Percentiles rank a stretch among this genome's conserved stretches.
Conservation (phyloP, 257 asterid genomes). For the Capsicum rhomboideum region DNA sequence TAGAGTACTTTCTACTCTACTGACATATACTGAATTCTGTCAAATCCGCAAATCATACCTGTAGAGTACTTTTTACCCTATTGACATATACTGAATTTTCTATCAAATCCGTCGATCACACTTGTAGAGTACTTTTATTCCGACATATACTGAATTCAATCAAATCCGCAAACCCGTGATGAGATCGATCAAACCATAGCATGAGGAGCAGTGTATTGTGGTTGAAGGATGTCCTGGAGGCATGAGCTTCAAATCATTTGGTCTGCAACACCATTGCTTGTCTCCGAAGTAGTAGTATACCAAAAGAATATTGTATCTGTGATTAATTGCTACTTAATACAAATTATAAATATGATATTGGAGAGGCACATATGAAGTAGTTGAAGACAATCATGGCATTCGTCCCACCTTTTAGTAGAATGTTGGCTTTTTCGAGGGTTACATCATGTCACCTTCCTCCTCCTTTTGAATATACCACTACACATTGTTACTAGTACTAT, state of each 20-base stretch:
- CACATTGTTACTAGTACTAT: background rate
- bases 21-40: background rate
- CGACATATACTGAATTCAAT: background rate
- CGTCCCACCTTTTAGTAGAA: background rate
- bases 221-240: background rate
- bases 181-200: background rate
- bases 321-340: background rate
- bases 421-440: slow-evolving; percentile 16
- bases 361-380: background rate
- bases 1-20: background rate
- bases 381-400: background rate
- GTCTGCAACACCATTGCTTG: background rate
- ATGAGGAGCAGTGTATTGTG: background rate
- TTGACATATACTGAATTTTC: too few relatives aligned
- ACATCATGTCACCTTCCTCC: slow-evolving; percentile 2
- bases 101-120: too few relatives aligned
- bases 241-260: background rate
- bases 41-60: background rate
- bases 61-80: too few relatives aligned
- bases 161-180: background rate
- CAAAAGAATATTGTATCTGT: background rate
- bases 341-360: background rate
- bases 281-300: background rate
- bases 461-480: slow-evolving; percentile 2
- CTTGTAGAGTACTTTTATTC: too few relatives aligned